Evolutionary conservation across 1,284 basidiomycete species (phyloP), one percentile per base, ranked within the genome.

Genomic region (Apiotrichum sp.): DNA sequence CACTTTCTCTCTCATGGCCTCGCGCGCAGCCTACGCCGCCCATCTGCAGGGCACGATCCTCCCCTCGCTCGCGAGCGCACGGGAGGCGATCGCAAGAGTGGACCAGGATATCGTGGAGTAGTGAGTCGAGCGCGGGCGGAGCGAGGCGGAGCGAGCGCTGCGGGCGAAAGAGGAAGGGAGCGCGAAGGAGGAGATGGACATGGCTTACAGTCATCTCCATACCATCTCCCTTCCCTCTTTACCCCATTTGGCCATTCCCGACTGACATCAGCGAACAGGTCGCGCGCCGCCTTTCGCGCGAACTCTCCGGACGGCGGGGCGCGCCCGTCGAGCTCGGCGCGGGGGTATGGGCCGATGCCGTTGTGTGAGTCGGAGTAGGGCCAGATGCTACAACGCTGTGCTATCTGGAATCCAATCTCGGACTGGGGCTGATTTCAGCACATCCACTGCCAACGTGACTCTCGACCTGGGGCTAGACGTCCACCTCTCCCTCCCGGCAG

Each of bases 401-500:
- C n/a, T n/a, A n/a, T n/a, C n/a, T n/a, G n/a, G n/a, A n/a, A n/a
- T 36, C 35, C 6, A 36, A 36, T 36, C 11, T 36, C 35, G 11
- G 11, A 36, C 35, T n/a, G 36, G 46, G 32, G 35, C 39, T 16
- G 6, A 35, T 35, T 40, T 4, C 47, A 71, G 67, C 40, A 59
- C 52, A 5, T 61, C 64, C 39, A 66, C 67, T 3, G 31, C 49
- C 0, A 53, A 22, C 0, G 53, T 72, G 6, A 67, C 66, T 1
- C 59, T 72, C n/a, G 68, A 70, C 53, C 54, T 72, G 13, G 70
- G 70, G 1, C 58, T 69, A 6, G 64, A 68, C 55, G 40, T 70
- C n/a, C 70, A 72, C 55, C 29, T 70, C n/a, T 49, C 65, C 22
- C 55, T 72, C 33, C 55, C 62, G 0, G 32, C 55, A 1, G 1